Base-by-base conservation (phyloP, 257 asterid genomes). In the Anisodus tanguticus region DNA sequence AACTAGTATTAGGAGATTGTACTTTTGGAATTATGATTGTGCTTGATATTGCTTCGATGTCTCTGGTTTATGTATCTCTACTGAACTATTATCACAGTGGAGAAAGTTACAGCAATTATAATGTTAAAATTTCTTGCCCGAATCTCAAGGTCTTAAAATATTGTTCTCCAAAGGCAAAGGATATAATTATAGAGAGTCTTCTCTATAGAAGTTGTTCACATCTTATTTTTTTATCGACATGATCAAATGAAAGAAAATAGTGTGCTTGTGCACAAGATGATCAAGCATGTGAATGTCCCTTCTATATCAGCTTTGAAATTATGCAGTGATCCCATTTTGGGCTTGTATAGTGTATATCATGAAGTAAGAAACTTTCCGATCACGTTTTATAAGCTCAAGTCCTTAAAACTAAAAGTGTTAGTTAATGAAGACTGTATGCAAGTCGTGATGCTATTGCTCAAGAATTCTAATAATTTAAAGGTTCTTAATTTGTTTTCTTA, bases 81-180 rank as follows among this genome's bases (percentile, higher is more conserved):
- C 15, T 13, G 3, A 39, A 66, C 51, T 19, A 8, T 55, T 8
- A 0, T 9, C 9, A 17, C 3, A 15, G 22, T 17, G 17, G 6
- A n/a, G 10, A 5, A 37, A 31, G 12, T 84, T 79, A 53, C 11
- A 6, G 8, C 9, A 53, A 39, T 9, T 12, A 59, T 55, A 41
- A n/a, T 11, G 9, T 84, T 35, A 80, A 41, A 8, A 79, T 84
- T n/a, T 84, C 84, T n/a, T 84, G 87, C 31, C 87, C 81, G 12
- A 79, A 79, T 12, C 84, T 84, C 64, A 17, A 37, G 8, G 49
- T n/a, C 84, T 79, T 84, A 66, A 45, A n/a, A n/a, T n/a, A n/a
- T n/a, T n/a, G n/a, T n/a, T n/a, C n/a, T n/a, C 6, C 35, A 58
- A 67, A 83, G 12, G 77, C 60, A 26, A 37, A n/a, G n/a, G n/a